Base-by-base conservation (phyloP, 768 basidiomycete genomes). In the Lactifluus rugatus region DNA sequence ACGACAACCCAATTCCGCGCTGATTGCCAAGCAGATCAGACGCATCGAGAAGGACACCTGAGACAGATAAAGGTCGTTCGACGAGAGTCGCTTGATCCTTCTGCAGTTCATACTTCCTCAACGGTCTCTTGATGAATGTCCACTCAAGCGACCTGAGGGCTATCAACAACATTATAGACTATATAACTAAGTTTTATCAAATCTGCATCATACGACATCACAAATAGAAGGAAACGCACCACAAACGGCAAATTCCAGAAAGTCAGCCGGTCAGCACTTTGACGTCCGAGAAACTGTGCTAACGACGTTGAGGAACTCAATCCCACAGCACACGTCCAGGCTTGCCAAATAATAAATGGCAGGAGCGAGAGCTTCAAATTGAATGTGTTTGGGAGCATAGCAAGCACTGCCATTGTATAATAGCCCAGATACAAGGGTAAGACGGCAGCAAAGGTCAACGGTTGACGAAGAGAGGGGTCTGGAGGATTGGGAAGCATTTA, bases 1-100 rank as follows among this genome's bases (percentile, higher is more conserved):
- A 64, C 9, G 54, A 56, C 64, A 52, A 65, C 9, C 57, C 41
- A n/a, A 56, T 31, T 19, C 60, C 53, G 5, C 57, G 56, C n/a
- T 58, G 54, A 19, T 59, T 64, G 51, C 21, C 53, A 21, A 46
- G 36, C 1, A 63, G 48, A n/a, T 58, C 62, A 23, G 41, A 14
- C 8, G 58, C 59, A 19, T 58, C 62, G 19, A 54, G 14, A 26
- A 61, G 44, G 41, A 61, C 19, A 14, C 58, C 39, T 41, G 44
- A 25, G 17, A 52, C 17, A 9, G 51, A 54, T 14, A 60, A 26
- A 13, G 39, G 51, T 10, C 42, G 55, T 36, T 60, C 54, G 14
- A 56, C 25, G 13, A 32, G 52, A 8, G 49, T 7, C 17, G 17
- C 25, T 25, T 45, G n/a, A 44, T 31, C 31, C 21, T 45, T 17